Percentiles rank a stretch among this genome's conserved stretches.
Evolutionary conservation across 441 rosid genomes (phyloP).

Genomic region (Gossypium davidsonii): DNA sequence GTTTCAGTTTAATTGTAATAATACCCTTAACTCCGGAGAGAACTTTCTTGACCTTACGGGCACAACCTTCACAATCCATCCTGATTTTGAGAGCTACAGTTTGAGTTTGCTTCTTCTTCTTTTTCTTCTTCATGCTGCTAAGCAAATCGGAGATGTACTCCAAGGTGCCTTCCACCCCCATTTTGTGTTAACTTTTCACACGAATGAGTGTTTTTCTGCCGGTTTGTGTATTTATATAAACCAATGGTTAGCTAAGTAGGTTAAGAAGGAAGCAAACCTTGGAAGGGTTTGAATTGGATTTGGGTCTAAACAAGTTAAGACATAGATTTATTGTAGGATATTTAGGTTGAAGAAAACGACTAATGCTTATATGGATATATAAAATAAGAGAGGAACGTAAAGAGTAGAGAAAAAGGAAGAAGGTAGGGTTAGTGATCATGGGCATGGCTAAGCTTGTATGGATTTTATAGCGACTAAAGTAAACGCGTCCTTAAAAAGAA

Average conservation of each 20-base stretch:
- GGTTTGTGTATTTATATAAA: not conserved
- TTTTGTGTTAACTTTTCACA: conserved; percentile 15
- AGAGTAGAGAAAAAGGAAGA: not conserved
- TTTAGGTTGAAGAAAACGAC: conserved; percentile 10
- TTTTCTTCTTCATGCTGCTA: conserved; percentile 32
- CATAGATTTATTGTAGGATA: not conserved
- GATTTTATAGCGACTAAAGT: conserved; percentile 12
- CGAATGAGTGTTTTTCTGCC: too few species aligned
- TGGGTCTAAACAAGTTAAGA: not conserved
- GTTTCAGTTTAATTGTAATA: not conserved
- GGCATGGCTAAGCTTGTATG: not conserved
- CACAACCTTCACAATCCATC: conserved; percentile 89
- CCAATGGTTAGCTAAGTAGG: not conserved
- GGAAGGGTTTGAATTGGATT: not conserved
- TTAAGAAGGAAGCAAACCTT: not conserved
- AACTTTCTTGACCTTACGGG: conserved; percentile 66
- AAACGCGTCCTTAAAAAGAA: not conserved
- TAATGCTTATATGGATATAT: not conserved
- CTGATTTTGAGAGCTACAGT: conserved; percentile 70
- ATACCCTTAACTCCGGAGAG: conserved; percentile 70
- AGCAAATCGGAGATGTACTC: conserved; percentile 58
- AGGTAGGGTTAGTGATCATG: not conserved
- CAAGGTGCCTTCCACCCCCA: conserved; percentile 70
- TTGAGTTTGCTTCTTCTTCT: conserved; percentile 54
- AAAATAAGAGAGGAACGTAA: not conserved